Conservation (phyloP, 352 stramenopile species). For the Phytopythium mirpurense region DNA sequence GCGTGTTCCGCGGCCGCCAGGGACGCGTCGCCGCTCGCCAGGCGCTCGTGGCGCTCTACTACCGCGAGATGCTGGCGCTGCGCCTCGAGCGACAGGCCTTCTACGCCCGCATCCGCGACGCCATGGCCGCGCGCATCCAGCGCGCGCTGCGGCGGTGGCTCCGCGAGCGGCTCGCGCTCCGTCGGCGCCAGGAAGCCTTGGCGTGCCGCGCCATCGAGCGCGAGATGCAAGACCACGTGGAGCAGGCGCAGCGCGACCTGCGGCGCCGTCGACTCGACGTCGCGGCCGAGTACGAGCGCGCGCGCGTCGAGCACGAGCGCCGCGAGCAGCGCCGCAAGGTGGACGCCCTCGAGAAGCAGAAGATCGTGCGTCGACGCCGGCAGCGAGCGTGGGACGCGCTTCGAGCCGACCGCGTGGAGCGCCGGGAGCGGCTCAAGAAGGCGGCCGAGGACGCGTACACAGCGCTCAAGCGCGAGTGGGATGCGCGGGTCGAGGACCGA, state of each 20-base stretch:
- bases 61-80: conserved; percentile 47
- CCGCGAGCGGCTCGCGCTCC: conserved; percentile 12
- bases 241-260: conserved; percentile 23
- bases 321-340: conserved; percentile 39
- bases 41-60: conserved; percentile 40
- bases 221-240: conserved; percentile 36
- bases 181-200: conserved; percentile 20
- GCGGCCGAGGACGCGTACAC: conserved; percentile 31
- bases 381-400: conserved; percentile 62
- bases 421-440: conserved; percentile 34
- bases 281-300: conserved; percentile 42
- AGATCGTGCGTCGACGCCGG: conserved; percentile 42
- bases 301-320: conserved; percentile 41
- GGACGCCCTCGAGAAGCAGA: conserved; percentile 54
- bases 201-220: conserved; percentile 23
- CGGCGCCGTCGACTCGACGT: conserved; percentile 37
- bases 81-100: conserved; percentile 51
- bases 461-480: conserved; percentile 39
- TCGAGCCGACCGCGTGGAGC: conserved; percentile 26
- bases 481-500: conserved; percentile 24
- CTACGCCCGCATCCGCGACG: conserved; percentile 20
- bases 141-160: conserved; percentile 32
- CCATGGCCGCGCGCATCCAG: conserved; percentile 45
- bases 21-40: conserved; percentile 34
- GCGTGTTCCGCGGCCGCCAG: conserved; percentile 52